Evolutionary conservation across 257 asterid genomes (phyloP).

Genomic region (Hygrophila difformis): DNA sequence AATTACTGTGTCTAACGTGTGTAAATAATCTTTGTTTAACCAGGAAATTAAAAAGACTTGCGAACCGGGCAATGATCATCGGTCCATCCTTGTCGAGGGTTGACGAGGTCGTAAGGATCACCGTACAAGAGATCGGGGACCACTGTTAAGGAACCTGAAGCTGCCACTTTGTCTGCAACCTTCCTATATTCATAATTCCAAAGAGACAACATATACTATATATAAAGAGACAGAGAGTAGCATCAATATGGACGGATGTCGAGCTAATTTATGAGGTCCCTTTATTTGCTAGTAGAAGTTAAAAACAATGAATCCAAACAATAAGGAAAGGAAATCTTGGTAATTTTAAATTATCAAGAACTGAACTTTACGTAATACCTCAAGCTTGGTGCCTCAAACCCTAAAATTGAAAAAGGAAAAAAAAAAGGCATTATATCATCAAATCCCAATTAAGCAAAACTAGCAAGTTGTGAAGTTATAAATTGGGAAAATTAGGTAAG

Average conservation of each 20-base stretch:
- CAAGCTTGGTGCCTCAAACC: slow-evolving; percentile 52
- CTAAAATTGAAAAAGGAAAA: slow-evolving; percentile 22
- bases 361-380: slow-evolving; percentile 27
- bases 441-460: background rate
- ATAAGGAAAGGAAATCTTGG: too few relatives aligned
- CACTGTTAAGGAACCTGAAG: slow-evolving; percentile 45
- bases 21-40: too few relatives aligned
- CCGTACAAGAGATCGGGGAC: slow-evolving; percentile 75
- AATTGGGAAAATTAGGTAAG: background rate
- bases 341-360: background rate
- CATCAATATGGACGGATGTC: background rate
- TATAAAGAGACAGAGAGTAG: background rate
- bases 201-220: background rate
- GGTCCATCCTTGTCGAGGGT: slow-evolving; percentile 28
- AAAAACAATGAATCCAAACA: too few relatives aligned
- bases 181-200: slow-evolving; percentile 30
- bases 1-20: too few relatives aligned
- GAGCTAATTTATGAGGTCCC: background rate
- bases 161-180: slow-evolving; percentile 61
- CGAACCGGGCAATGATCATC: slow-evolving; percentile 39
- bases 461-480: background rate
- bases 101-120: slow-evolving; percentile 36
- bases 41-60: too few relatives aligned
- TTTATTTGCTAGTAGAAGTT: too few relatives aligned
- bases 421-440: background rate